phyloP scores from a whole-genome alignment of 2,329 filamentous ascomycete species.

The Calonectria hongkongensis region DNA sequence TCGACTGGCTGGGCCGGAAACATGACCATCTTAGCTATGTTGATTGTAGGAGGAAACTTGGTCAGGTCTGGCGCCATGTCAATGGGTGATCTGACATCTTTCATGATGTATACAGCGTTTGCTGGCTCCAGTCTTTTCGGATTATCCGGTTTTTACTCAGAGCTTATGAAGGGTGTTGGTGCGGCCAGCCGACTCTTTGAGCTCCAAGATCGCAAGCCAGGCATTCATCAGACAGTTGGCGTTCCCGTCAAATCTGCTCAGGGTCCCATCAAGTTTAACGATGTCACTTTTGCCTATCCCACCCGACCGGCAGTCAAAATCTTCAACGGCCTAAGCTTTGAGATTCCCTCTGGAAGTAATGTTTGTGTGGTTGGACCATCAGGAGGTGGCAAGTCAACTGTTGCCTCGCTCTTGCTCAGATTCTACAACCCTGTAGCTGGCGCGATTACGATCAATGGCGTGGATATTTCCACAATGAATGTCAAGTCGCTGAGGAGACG shows the following conservation, averaged over 20 bases:
- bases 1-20: constrained; percentile 95
- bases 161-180: constrained; percentile 99
- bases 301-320: constrained; percentile 94
- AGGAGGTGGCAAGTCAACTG: constrained; percentile 96
- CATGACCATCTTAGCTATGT: constrained; percentile 93
- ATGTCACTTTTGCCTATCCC: constrained; percentile 93
- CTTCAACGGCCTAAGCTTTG: constrained; percentile 91
- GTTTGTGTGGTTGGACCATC: constrained; percentile 98
- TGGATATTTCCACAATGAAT: constrained; percentile 90
- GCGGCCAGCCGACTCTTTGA: constrained; percentile 98
- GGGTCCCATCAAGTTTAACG: constrained; percentile 90
- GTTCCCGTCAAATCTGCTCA: constrained; percentile 86
- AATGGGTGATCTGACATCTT: constrained; percentile 94
- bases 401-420: constrained; percentile 90
- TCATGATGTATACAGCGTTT: constrained; percentile 98
- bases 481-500: constrained; percentile 93
- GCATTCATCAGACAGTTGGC: constrained; percentile 91
- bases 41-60: constrained; percentile 93
- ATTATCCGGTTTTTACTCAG: constrained; percentile 95
- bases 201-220: constrained; percentile 90
- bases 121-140: constrained; percentile 92
- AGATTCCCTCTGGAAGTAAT: constrained; percentile 93
- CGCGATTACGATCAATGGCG: constrained; percentile 87
- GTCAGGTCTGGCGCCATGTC: constrained; percentile 91
- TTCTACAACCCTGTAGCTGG: constrained; percentile 92